Conservation (phyloP, 2,329 filamentous ascomycete species). For the Trichocomaceae sp. region DNA sequence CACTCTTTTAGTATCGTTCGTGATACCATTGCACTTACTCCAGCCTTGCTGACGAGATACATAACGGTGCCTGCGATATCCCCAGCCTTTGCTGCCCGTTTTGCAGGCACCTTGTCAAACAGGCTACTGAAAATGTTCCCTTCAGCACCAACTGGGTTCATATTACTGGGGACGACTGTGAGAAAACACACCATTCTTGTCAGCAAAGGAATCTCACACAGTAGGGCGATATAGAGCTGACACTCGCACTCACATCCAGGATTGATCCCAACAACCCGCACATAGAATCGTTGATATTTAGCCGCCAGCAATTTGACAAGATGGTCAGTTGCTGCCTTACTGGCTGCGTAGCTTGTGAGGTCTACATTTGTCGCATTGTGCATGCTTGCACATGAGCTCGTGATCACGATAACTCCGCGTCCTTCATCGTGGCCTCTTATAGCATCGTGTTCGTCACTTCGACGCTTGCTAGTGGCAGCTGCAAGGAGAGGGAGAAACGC, state of each 20-base stretch:
- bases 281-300: constrained; percentile 43
- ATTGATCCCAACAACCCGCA: constrained; percentile 41
- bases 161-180: constrained; percentile 38
- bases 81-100: constrained; percentile 32
- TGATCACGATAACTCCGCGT: constrained; percentile 43
- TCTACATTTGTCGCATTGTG: constrained; percentile 50
- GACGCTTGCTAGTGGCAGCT: constrained; percentile 26
- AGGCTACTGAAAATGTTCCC: constrained; percentile 38
- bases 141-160: constrained; percentile 39
- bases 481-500: constrained; percentile 42
- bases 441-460: not conserved
- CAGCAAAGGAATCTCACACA: not conserved
- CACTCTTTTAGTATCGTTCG: not conserved
- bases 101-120: constrained; percentile 37
- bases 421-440: constrained; percentile 31
- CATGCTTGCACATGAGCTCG: constrained; percentile 49
- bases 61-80: constrained; percentile 41
- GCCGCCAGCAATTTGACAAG: constrained; percentile 44
- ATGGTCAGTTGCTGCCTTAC: constrained; percentile 50
- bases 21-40: constrained; percentile 22
- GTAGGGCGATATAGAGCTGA: constrained; percentile 12
- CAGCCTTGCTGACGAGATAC: constrained; percentile 39
- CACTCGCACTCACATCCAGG: constrained; percentile 33
- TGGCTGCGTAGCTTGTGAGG: constrained; percentile 46
- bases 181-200: constrained; percentile 11